Evolutionary conservation across 169 alveolate genomes (phyloP).

Genomic region (Cryptosporidium xiaoi): DNA sequence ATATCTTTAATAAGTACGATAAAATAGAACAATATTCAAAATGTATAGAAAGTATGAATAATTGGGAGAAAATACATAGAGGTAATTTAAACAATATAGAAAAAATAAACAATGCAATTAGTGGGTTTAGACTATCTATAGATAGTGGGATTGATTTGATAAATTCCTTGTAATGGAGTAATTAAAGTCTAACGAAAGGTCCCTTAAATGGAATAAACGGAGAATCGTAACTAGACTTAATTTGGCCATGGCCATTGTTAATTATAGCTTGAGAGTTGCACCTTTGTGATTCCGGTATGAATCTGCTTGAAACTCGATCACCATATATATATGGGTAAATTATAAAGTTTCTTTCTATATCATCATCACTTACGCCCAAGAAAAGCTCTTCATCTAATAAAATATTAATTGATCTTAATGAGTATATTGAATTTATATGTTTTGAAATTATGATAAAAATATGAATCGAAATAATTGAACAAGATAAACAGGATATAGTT

Average conservation of each 20-base stretch:
- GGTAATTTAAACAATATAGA: constrained; percentile 5
- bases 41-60: neutral
- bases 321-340: neutral
- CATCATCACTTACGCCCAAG: neutral
- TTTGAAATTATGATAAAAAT: constrained; percentile 3
- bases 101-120: neutral
- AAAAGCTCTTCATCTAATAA: neutral
- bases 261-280: no score
- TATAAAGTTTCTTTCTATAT: neutral
- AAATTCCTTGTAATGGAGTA: neutral
- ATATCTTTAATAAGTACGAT: neutral
- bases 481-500: constrained; percentile 1
- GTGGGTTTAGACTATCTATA: neutral
- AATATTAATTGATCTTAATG: neutral
- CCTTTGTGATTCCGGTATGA: no score
- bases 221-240: no score
- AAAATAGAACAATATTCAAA: neutral
- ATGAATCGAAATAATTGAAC: constrained; percentile 36
- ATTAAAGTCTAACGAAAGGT: no score
- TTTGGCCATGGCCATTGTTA: no score
- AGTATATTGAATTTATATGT: neutral
- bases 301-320: no score
- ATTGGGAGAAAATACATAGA: neutral
- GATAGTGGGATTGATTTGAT: neutral
- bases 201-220: no score